These are phyloP conservation scores for Boletales sp. DNA, from an alignment of 768 basidiomycete genomes.

Conservation along the genomic window DNA sequence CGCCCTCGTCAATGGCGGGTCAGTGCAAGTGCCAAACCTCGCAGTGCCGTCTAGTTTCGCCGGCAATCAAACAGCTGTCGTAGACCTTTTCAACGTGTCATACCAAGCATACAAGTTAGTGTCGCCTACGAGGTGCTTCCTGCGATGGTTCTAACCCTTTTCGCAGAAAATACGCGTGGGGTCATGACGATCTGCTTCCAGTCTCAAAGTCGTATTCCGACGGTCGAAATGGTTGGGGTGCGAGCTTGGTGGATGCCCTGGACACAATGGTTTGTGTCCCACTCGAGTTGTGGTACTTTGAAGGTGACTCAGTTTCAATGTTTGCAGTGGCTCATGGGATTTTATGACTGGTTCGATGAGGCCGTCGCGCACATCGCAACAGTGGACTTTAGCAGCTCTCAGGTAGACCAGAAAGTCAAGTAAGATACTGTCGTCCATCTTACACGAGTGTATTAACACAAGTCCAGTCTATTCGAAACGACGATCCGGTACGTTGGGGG, in stretches of 20 bases:
- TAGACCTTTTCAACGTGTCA: constrained; percentile 47
- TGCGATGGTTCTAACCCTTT: constrained; percentile 9
- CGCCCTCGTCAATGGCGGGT: constrained; percentile 9
- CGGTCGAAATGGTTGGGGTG: constrained; percentile 46
- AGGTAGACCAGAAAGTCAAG: constrained; percentile 45
- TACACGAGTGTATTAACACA: not conserved
- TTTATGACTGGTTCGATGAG: constrained; percentile 48
- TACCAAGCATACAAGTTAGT: constrained; percentile 55
- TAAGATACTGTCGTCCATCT: constrained; percentile 12
- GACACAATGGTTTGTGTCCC: constrained; percentile 49
- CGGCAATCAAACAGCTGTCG: constrained; percentile 38
- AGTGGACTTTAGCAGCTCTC: constrained; percentile 51
- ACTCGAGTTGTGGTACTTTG: not conserved
- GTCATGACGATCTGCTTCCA: constrained; percentile 59
- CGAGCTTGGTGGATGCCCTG: constrained; percentile 61
- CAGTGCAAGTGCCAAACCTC: constrained; percentile 45
- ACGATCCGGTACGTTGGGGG: constrained; percentile 73
- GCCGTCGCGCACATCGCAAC: constrained; percentile 49
- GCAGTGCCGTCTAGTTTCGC: constrained; percentile 39
- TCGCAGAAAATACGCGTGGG: constrained; percentile 50
- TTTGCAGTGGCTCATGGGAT: constrained; percentile 51
- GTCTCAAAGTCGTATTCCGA: constrained; percentile 39
- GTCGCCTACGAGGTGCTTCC: not conserved
- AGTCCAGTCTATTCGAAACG: constrained; percentile 58
- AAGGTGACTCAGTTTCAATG: not conserved